Base-by-base conservation (phyloP, 768 basidiomycete species). In the Boletus eberwhitei region DNA sequence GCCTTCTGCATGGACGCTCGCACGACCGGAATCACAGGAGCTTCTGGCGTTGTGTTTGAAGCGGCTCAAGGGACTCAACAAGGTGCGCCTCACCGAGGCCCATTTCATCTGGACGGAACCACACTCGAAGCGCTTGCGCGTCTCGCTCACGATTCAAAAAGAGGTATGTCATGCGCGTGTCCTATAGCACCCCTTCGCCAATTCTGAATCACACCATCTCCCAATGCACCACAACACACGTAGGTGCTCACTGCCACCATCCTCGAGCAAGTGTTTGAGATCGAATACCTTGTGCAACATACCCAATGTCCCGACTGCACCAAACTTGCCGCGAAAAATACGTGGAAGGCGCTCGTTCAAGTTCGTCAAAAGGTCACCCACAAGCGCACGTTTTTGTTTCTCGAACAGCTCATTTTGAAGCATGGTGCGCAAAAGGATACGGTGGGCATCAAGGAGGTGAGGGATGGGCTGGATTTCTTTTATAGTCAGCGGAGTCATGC, bases 51-150 rank as follows among this genome's bases (percentile, higher is more conserved):
- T 98, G 53, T 98, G 97, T 71, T 74, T 99, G 54, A 92, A 90
- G 69, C 96, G 95, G 71, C 84, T 98, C 64, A 96, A 95, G 68
- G 94, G 94, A 3, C 77, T 98, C 22, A 87, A 85, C 64, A 95
- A 93, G 77, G 93, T 98, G 26, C 89, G 96, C 46, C 74, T 99
- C 40, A 95, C 97, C n/a, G 96, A 98, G 58, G 97, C 97, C 2
- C 91, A 93, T 59, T 98, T 98, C 71, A 93, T 98, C 65, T 99
- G 97, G 97, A 99, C 97, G 21, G 97, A 99, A 67, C 97, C 97
- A 3, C 96, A 99, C 74, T 94, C 91, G 37, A 94, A 95, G 67
- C 82, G 97, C 36, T 71, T 98, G 58, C 83, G 93, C 44, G 85
- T 99, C 52, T 96, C 96, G 50, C 75, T 99, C 64, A 97, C 96